Evolutionary conservation across 495 filamentous ascomycete species (phyloP).

Genomic region (Lindgomyces ingoldianus): DNA sequence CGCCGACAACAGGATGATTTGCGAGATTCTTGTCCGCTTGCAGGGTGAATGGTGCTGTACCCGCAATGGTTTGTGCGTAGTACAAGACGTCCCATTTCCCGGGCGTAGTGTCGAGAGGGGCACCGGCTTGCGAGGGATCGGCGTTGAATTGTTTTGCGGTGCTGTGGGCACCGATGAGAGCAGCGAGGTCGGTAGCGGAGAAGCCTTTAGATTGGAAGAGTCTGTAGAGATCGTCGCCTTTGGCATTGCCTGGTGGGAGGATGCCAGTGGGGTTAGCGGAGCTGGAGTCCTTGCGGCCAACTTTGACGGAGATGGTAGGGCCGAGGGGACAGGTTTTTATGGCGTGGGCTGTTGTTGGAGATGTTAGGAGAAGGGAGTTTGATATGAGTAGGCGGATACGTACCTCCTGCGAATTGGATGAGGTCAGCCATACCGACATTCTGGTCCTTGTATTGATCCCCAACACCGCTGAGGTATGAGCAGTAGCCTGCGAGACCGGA

Average conservation of each 20-base stretch:
- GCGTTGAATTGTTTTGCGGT: conserved; percentile 24
- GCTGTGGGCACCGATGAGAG: conserved; percentile 39
- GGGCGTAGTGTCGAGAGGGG: conserved; percentile 33
- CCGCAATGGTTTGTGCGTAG: conserved; percentile 25
- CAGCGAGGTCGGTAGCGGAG: conserved; percentile 34
- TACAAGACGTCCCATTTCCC: conserved; percentile 36
- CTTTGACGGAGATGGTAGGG: conserved; percentile 25
- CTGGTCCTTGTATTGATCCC: conserved; percentile 8
- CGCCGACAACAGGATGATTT: not conserved
- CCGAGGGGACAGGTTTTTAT: conserved; percentile 37
- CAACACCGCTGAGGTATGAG: conserved; percentile 17
- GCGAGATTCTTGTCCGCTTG: conserved; percentile 33
- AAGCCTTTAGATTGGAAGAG: conserved; percentile 39
- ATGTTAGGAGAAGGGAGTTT: too few species aligned
- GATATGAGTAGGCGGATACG: not conserved
- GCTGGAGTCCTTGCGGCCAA: conserved; percentile 38
- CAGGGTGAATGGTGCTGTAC: conserved; percentile 34
- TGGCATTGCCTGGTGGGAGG: conserved; percentile 21
- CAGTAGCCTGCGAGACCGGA: conserved; percentile 23
- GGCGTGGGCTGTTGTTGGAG: conserved; percentile 29
- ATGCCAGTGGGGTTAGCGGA: conserved; percentile 19
- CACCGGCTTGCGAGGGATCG: conserved; percentile 27
- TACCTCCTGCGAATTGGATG: conserved; percentile 40
- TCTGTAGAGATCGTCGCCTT: conserved; percentile 10
- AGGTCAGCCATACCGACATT: conserved; percentile 36